These are phyloP conservation scores for Cyberlindnera maclurae DNA, from an alignment of 805 yeast species.

Conservation along the genomic window DNA sequence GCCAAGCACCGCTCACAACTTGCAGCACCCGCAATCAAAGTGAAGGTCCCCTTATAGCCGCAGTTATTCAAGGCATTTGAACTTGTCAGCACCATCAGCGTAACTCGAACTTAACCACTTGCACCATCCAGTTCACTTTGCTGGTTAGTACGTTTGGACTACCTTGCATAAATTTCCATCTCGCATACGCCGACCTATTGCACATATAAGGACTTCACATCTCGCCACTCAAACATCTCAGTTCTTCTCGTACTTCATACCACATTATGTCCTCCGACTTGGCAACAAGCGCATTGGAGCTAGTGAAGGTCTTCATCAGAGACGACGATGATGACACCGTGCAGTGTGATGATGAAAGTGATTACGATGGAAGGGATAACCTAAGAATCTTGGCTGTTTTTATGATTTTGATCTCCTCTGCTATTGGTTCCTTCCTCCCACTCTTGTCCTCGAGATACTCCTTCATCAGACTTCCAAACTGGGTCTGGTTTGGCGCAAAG, in stretches of 20 bases:
- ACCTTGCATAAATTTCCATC: too few species aligned
- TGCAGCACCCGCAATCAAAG: too few species aligned
- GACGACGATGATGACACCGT: slow-evolving; percentile 21
- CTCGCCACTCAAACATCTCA: not conserved
- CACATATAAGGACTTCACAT: too few species aligned
- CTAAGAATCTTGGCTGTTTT: slow-evolving; percentile 56
- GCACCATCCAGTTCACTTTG: too few species aligned
- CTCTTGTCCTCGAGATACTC: slow-evolving; percentile 53
- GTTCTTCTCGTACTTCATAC: not conserved
- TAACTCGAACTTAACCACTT: too few species aligned
- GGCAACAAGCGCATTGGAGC: slow-evolving; percentile 4
- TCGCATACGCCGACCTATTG: too few species aligned
- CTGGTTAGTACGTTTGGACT: too few species aligned
- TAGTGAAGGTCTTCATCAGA: slow-evolving; percentile 13
- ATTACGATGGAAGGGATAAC: slow-evolving; percentile 33
- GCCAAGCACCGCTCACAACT: too few species aligned
- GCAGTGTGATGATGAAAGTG: slow-evolving; percentile 35
- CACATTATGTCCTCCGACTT: not conserved
- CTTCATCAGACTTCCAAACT: slow-evolving; percentile 48
- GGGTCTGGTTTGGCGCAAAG: slow-evolving; percentile 62
- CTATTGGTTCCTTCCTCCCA: slow-evolving; percentile 57
- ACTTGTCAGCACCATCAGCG: too few species aligned
- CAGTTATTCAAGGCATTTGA: too few species aligned
- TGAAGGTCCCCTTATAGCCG: too few species aligned
- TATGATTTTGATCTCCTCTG: slow-evolving; percentile 52